Base-by-base conservation (phyloP, 192 early-diverging fungal species). In the Coemansia sp. region DNA sequence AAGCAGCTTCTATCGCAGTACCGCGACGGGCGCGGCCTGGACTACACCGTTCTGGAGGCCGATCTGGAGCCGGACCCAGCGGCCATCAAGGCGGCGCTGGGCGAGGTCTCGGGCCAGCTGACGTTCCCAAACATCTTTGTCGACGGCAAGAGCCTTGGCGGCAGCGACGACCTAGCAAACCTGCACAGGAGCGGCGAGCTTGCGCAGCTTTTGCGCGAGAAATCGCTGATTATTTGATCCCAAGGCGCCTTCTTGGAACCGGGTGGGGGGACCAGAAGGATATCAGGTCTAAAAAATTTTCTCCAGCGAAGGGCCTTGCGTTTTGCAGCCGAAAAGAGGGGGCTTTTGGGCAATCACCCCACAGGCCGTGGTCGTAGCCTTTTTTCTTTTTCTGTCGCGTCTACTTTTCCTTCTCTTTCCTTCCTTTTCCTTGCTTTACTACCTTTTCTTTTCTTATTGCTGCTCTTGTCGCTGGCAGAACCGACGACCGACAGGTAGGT, bases 111-210 rank as follows among this genome's bases (percentile, higher is more conserved):
- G 58, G 81, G 50, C 81, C 89, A 68, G 55, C 75, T 24, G 81
- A 87, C 66, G 77, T 91, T 60, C 82, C 89, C 77, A 52, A 91
- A 88, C 65, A 83, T 89, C 59, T 91, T 88, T 70, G 80, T 91
- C 54, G 70, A 82, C n/a, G 82, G 83, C n/a, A 75, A 67, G 28
- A 88, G 88, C 69, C 65, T 91, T 18, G 89, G 88, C 27, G 89
- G 89, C 29, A 73, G 72, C 55, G 85, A 87, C 58, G 84, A 79
- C 48, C 73, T 88, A 7, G 56, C 73, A 1, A 67, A 56, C 2
- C 74, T 79, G 36, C 72, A 82, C 20, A 59, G 61, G 0, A 80
- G 63, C 18, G 86, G 86, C 6, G 83, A 80, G 68, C 60, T 89
- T 45, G 68, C 67, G 1, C 71, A 71, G 35, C 25, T 90, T 55